Evolutionary conservation across 2,329 filamentous ascomycete genomes (phyloP).

Genomic region (Trichoderma sp.): DNA sequence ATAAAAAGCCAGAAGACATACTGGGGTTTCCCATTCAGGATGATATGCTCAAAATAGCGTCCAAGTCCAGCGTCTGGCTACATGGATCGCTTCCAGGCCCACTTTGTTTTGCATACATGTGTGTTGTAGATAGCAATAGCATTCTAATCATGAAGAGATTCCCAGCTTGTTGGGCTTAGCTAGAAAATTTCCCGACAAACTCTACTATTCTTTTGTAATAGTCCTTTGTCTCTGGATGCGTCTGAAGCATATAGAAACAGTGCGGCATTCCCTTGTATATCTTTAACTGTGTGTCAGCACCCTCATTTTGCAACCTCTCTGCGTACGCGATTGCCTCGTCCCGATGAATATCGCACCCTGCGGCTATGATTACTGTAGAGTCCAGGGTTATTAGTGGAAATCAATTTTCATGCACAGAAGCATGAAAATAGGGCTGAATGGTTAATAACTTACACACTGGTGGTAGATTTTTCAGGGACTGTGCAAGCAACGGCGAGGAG

Average conservation of each 20-base stretch:
- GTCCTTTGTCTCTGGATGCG: background rate
- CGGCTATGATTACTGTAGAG: slow-evolving; percentile 35
- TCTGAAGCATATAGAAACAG: slow-evolving; percentile 27
- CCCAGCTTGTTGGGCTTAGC: background rate
- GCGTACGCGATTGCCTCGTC: slow-evolving; percentile 40
- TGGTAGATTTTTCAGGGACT: background rate
- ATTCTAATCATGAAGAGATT: background rate
- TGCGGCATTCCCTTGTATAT: slow-evolving; percentile 37
- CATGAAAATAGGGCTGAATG: background rate
- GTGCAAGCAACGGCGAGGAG: background rate
- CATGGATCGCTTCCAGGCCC: background rate
- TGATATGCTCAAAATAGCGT: background rate
- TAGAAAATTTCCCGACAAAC: background rate
- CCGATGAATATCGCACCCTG: slow-evolving; percentile 36
- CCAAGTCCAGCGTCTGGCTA: background rate
- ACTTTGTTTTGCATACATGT: background rate
- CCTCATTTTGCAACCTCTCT: slow-evolving; percentile 33
- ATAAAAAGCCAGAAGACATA: background rate
- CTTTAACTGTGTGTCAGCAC: slow-evolving; percentile 33
- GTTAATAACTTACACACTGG: background rate
- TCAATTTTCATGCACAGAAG: background rate
- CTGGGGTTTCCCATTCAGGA: background rate
- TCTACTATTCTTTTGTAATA: background rate
- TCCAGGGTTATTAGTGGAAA: background rate
- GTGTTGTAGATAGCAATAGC: background rate